Evolutionary conservation across 768 basidiomycete species (phyloP).

Genomic region (Leccinum boreale): DNA sequence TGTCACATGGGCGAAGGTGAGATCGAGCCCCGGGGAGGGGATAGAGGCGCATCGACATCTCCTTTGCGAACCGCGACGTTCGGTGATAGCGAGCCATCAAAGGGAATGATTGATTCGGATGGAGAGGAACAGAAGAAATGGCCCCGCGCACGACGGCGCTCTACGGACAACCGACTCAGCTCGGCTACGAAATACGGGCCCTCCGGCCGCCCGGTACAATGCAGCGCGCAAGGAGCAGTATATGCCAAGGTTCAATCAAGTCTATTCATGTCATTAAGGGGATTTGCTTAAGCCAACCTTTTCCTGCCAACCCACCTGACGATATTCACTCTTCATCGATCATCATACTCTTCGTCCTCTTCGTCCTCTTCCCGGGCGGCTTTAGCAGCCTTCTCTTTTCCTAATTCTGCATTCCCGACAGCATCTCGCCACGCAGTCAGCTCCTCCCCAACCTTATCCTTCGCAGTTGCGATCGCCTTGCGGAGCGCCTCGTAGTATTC

Average conservation of each 20-base stretch:
- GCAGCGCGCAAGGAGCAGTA: neutral
- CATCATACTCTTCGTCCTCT: slow-evolving; percentile 45
- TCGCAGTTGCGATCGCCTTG: slow-evolving; percentile 49
- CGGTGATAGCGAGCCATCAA: slow-evolving; percentile 55
- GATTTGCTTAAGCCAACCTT: neutral
- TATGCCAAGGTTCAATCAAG: neutral
- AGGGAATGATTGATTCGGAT: slow-evolving; percentile 49
- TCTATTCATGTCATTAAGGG: neutral
- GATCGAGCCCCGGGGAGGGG: slow-evolving; percentile 31
- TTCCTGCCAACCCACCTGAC: neutral
- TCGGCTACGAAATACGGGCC: no score
- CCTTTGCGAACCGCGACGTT: slow-evolving; percentile 46
- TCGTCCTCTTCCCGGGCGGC: slow-evolving; percentile 44
- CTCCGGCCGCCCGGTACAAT: neutral
- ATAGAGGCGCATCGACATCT: slow-evolving; percentile 31
- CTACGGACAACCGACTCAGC: no score
- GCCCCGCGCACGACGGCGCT: no score
- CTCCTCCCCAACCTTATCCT: slow-evolving; percentile 56
- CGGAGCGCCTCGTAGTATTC: slow-evolving; percentile 52
- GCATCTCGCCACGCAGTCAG: slow-evolving; percentile 74
- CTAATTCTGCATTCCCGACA: slow-evolving; percentile 61
- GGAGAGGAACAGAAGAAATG: neutral
- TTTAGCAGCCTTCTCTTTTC: slow-evolving; percentile 50
- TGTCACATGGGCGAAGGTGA: slow-evolving; percentile 40
- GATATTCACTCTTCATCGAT: slow-evolving; percentile 1